Conservation (phyloP, 768 basidiomycete species). For the Galerina marginata region DNA sequence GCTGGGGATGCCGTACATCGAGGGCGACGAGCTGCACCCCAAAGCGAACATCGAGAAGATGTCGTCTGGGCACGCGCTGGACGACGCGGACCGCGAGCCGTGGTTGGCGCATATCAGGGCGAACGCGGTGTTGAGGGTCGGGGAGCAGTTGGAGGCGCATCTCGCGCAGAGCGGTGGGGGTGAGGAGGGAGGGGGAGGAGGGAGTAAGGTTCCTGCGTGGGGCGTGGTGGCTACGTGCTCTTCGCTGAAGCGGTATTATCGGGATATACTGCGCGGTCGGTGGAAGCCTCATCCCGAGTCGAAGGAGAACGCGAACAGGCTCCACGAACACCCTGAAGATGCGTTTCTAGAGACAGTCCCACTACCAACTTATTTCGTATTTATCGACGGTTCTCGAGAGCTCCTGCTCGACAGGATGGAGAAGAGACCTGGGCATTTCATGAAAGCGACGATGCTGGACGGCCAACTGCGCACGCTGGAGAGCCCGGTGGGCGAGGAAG, state of each 20-base stretch:
- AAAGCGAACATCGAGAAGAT: constrained; percentile 86
- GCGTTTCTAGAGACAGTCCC: constrained; percentile 12
- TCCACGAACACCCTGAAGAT: too few species aligned
- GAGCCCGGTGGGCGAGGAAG: constrained; percentile 68
- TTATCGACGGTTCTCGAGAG: constrained; percentile 64
- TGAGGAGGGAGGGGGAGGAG: constrained; percentile 6
- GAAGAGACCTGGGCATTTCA: constrained; percentile 75
- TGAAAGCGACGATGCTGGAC: constrained; percentile 83
- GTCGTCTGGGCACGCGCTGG: constrained; percentile 74
- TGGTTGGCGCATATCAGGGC: constrained; percentile 81
- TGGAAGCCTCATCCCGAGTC: constrained; percentile 4
- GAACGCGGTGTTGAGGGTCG: constrained; percentile 56
- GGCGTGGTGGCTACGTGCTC: constrained; percentile 90
- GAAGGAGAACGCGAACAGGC: not conserved
- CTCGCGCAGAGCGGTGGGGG: constrained; percentile 1
- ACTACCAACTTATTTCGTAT: constrained; percentile 80
- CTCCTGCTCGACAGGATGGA: constrained; percentile 68
- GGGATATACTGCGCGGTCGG: constrained; percentile 78
- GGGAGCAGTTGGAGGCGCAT: constrained; percentile 27
- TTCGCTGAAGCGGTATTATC: constrained; percentile 80
- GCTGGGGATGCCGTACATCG: constrained; percentile 78
- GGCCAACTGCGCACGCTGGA: constrained; percentile 79
- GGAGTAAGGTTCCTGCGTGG: not conserved
- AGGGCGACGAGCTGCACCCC: constrained; percentile 91
- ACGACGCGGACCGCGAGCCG: constrained; percentile 81